Evolutionary conservation across 179 eudicot species (phyloP), one percentile per base, ranked within the genome.

Genomic region (Corrigiola litoralis): DNA sequence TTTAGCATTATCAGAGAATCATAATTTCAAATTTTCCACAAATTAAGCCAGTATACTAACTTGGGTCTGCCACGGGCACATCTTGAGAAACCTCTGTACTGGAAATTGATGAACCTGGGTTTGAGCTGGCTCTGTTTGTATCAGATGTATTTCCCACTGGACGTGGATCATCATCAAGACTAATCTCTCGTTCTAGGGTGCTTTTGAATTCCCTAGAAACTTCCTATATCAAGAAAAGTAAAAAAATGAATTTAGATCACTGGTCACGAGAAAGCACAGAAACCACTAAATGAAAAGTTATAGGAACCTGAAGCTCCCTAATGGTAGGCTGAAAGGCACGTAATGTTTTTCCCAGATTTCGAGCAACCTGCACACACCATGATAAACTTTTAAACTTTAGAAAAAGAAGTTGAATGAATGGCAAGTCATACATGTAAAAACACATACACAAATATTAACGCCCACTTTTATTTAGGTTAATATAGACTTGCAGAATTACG

Each of bases 311-410:
- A 81, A 92, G 95, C 79, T 92, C 98, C 66, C 79, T 79, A 29
- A 92, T 92, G 65, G 98, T 87, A 6, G 98, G 98, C 72, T 92
- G 98, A 75, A 92, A 92, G 51, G 81, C 87, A 37, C 96, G 95
- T 66, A 92, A 61, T 37, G 98, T 90, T 75, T 92, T 85, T 28
- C 96, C 98, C 67, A 92, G 70, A 71, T 84, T 92, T 62, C 85
- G 76, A 69, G 98, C 98, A 80, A 87, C 96, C 98, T 92, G 86
- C 72, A 68, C 58, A 49, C 47, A 58, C 49, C 63, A 65, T 21
- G 18, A 51, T 58, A 75, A 14, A 42, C 6, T 47, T 16, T 50
- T 32, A 65, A 41, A 28, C 46, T 20, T 29, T 17, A 34, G 56
- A 31, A 28, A 62, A 24, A 14, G 13, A 20, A 61, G 21, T 32